A percentile compares a stretch with the other conserved stretches of the same genome.
These are phyloP conservation scores for Typha latifolia DNA, from an alignment of 176 grass and related monocot genomes.

Conservation along the genomic window DNA sequence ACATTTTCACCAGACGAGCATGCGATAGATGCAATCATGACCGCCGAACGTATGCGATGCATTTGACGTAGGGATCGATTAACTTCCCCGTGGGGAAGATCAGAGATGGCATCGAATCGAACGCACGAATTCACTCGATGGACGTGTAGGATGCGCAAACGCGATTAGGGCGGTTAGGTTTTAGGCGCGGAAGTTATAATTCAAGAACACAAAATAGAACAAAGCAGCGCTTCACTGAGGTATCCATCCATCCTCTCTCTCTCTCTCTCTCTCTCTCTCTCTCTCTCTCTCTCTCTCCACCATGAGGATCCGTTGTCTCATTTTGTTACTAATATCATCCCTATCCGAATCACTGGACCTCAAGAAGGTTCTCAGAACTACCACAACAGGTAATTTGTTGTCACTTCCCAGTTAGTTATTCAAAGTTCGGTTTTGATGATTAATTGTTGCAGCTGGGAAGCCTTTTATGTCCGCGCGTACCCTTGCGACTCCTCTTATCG, in stretches of 20 bases:
- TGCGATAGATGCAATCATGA: too few relatives aligned
- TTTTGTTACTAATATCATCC: slow-evolving; percentile 11
- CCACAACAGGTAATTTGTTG: background rate
- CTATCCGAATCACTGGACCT: background rate
- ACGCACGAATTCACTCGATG: too few relatives aligned
- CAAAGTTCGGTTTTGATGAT: too few relatives aligned
- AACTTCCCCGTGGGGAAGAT: too few relatives aligned
- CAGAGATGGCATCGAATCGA: too few relatives aligned
- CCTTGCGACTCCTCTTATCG: slow-evolving; percentile 42
- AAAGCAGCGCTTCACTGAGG: background rate
- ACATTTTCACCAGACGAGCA: too few relatives aligned
- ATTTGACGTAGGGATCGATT: too few relatives aligned
- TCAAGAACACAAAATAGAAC: background rate
- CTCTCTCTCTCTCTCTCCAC: background rate
- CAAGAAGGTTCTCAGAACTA: slow-evolving; percentile 1
- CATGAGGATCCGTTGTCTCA: slow-evolving; percentile 7
- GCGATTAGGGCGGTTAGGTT: too few relatives aligned
- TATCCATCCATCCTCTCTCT: background rate
- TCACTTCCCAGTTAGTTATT: too few relatives aligned
- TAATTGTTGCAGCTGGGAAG: slow-evolving; percentile 7
- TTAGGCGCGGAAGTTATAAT: too few relatives aligned
- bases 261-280: slow-evolving; percentile 3
- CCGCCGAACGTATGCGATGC: too few relatives aligned
- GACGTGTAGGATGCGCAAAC: too few relatives aligned
- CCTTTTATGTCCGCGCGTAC: background rate